Evolutionary conservation across 805 yeast genomes (phyloP), one percentile per base, ranked within the genome.

Genomic region (Huiozyma naganishii): DNA sequence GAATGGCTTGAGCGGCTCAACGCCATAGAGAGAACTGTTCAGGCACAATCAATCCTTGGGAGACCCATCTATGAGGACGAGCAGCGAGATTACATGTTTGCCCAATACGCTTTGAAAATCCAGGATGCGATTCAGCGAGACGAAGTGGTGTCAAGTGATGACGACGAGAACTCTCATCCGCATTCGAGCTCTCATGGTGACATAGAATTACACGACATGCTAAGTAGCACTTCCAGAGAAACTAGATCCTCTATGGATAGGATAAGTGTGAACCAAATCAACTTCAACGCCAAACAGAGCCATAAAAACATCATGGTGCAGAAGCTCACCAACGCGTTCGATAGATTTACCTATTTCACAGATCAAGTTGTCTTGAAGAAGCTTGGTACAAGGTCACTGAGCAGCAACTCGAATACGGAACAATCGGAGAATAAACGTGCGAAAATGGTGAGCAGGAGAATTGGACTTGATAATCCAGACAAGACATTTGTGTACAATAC

Each of bases 1-100:
- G 94, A 84, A 60, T 86, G 94, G 90, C 72, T 83, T 48, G 83
- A 82, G 54, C 69, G 83, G 48, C 70, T 80, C 44, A 72, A 73
- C 41, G 67, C 72, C 9, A 59, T 80, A 36, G 79, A 77, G 62
- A 74, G 76, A 48, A 66, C 65, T 11, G 71, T 73, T 43, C 89
- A 83, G 52, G 76, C 77, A 37, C 80, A 78, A 46, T 85, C 90
- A 6, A 74, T 84, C 5, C 58, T 86, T 35, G 95, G 95, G 1
- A 66, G 94, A 47, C 78, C 79, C 12, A 74, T 83, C 37, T 81
- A 76, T 55, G 90, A 81, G 49, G 89, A 82, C 44, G 87, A 80
- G 43, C 61, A 64, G 41, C 51, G 50, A 40, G 52, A 53, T 42
- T 58, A 54, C 34, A 53, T 52, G 29, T 54, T 57, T 44, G 59